Evolutionary conservation across 371 early-diverging fungal species (phyloP).

Genomic region (Actinomortierella wolfii): DNA sequence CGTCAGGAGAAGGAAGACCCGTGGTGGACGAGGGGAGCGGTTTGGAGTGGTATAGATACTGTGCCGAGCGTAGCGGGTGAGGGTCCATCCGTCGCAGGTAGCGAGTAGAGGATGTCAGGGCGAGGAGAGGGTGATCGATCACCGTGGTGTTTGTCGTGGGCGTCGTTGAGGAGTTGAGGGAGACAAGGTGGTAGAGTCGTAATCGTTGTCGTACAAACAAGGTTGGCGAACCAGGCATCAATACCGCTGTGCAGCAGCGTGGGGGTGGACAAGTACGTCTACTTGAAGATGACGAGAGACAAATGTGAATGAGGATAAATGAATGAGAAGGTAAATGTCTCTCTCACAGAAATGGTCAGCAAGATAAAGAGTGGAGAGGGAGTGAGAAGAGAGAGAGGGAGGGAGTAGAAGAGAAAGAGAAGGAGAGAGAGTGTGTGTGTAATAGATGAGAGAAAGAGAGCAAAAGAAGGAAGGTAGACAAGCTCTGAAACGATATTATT

Average conservation of each 20-base stretch:
- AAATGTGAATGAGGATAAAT: not conserved
- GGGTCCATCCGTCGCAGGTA: conserved; percentile 12
- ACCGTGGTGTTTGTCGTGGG: not conserved
- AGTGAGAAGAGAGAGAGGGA: not conserved
- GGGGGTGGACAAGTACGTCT: not conserved
- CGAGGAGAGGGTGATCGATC: not conserved
- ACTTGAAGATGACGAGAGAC: not conserved
- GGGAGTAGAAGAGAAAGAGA: not conserved
- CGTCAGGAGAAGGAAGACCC: not conserved
- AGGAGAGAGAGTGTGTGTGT: not conserved
- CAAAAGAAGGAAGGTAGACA: not conserved
- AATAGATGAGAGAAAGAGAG: not conserved
- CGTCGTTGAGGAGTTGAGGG: not conserved
- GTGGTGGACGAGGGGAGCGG: no score
- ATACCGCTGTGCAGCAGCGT: not conserved
- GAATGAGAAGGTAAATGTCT: not conserved
- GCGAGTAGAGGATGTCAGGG: not conserved
- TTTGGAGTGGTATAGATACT: conserved; percentile 5
- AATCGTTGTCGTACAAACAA: no score
- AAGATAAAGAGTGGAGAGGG: not conserved
- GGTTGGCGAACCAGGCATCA: no score
- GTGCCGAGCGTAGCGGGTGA: conserved; percentile 4
- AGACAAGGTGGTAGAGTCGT: not conserved
- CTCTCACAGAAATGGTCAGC: not conserved
- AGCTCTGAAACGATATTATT: not conserved